phyloP scores from a whole-genome alignment of 805 yeast genomes.

The Myxozyma nipponensis region DNA sequence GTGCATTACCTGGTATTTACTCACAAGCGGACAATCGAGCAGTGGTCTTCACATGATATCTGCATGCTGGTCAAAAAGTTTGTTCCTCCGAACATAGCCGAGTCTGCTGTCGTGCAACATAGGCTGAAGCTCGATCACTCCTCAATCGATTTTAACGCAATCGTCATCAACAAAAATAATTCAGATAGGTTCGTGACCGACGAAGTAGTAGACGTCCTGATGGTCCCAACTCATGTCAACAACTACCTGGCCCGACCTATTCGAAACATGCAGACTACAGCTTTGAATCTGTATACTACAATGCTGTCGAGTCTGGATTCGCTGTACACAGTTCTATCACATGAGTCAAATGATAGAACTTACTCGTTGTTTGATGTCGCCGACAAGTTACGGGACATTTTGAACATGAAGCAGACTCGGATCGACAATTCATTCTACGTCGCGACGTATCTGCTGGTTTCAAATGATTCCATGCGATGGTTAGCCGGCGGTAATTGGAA shows the following conservation, averaged over 20 bases:
- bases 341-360: neutral
- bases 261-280: slow-evolving; percentile 16
- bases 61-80: slow-evolving; percentile 9
- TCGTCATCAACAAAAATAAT: neutral
- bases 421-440: slow-evolving; percentile 8
- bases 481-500: slow-evolving; percentile 2
- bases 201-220: slow-evolving; percentile 1
- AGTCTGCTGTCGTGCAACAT: slow-evolving; percentile 4
- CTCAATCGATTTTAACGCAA: slow-evolving; percentile 1
- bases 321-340: slow-evolving; percentile 4
- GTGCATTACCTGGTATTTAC: slow-evolving; percentile 6
- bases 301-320: slow-evolving; percentile 2
- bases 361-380: slow-evolving; percentile 13
- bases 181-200: neutral
- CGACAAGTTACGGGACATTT: neutral
- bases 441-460: slow-evolving; percentile 15
- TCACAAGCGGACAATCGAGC: neutral
- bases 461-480: slow-evolving; percentile 16
- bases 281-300: slow-evolving; percentile 5
- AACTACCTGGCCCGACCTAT: slow-evolving; percentile 10
- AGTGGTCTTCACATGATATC: neutral
- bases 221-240: slow-evolving; percentile 17
- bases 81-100: slow-evolving; percentile 9
- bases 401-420: neutral
- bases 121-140: neutral